These are phyloP conservation scores for Vishniacozyma victoriae DNA, from an alignment of 768 basidiomycete species.

Conservation along the genomic window DNA sequence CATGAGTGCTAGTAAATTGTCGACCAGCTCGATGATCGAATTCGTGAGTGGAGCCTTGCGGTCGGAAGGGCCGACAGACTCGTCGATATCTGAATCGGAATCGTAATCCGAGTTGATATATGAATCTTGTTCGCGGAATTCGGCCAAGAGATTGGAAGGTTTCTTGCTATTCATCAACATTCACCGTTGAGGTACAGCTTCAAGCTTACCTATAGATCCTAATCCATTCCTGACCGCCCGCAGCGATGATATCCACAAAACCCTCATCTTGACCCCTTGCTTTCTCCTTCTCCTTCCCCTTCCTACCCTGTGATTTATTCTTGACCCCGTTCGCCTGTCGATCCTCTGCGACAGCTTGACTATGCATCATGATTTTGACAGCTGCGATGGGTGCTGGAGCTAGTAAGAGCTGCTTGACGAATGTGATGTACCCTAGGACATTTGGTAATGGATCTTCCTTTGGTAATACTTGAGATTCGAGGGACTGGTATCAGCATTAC, in stretches of 20 bases:
- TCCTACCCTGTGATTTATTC: not conserved
- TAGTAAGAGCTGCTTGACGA: conserved; percentile 14
- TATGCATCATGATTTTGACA: conserved; percentile 7
- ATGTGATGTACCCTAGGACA: conserved; percentile 11
- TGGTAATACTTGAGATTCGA: conserved; percentile 9
- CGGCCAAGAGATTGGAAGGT: conserved; percentile 65
- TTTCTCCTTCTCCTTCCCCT: conserved; percentile 2
- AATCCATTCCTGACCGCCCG: conserved; percentile 70
- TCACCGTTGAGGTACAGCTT: not conserved
- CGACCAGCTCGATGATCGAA: conserved; percentile 64
- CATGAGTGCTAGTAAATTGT: conserved; percentile 62
- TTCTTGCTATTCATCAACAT: conserved; percentile 56
- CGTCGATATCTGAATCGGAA: conserved; percentile 34
- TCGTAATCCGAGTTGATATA: conserved; percentile 61
- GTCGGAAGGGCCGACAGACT: too few species aligned
- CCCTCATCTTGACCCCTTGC: conserved; percentile 9
- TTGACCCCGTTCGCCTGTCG: not conserved
- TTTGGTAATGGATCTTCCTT: conserved; percentile 19
- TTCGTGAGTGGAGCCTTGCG: conserved; percentile 54
- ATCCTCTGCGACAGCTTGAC: not conserved
- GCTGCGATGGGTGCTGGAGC: conserved; percentile 12
- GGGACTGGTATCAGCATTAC: not conserved
- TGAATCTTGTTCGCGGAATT: conserved; percentile 78
- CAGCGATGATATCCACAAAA: conserved; percentile 68
- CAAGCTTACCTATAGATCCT: conserved; percentile 73